Evolutionary conservation across 1,284 basidiomycete species (phyloP).

Genomic region (Trichosporon asahii): DNA sequence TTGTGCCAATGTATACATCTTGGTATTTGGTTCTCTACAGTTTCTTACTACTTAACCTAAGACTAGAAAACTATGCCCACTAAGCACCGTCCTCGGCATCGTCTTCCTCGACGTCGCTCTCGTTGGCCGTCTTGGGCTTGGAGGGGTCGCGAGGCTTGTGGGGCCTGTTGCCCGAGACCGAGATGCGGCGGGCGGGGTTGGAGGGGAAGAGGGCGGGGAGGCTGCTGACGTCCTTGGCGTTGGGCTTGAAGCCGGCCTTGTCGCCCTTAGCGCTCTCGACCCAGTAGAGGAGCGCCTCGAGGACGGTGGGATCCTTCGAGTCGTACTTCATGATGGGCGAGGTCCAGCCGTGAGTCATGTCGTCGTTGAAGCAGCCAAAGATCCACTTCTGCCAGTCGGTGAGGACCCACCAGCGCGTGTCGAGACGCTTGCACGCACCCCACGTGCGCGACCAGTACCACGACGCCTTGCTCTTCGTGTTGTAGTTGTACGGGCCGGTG

Average conservation of each 20-base stretch:
- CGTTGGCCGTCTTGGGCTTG: slow-evolving; percentile 43
- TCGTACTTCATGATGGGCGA: slow-evolving; percentile 39
- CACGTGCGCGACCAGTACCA: slow-evolving; percentile 53
- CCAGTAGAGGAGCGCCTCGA: slow-evolving; percentile 50
- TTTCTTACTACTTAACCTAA: neutral
- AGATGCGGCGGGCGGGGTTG: slow-evolving; percentile 47
- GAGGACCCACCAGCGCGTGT: slow-evolving; percentile 48
- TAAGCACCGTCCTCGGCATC: slow-evolving; percentile 36
- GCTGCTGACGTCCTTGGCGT: slow-evolving; percentile 37
- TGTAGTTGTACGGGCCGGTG: slow-evolving; percentile 50
- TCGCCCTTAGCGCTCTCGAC: slow-evolving; percentile 33
- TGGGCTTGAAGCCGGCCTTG: slow-evolving; percentile 11
- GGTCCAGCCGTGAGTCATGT: slow-evolving; percentile 43
- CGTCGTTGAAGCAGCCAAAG: slow-evolving; percentile 51
- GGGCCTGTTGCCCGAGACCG: slow-evolving; percentile 24
- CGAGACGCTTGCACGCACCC: slow-evolving; percentile 47
- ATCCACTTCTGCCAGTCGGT: slow-evolving; percentile 53
- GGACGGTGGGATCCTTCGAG: slow-evolving; percentile 39
- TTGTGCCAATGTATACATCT: neutral
- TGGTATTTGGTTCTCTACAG: neutral
- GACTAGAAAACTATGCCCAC: neutral
- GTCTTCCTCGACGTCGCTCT: slow-evolving; percentile 50
- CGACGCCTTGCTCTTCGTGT: slow-evolving; percentile 51
- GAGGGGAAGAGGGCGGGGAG: slow-evolving; percentile 44
- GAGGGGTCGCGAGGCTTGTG: slow-evolving; percentile 23